Conservation (phyloP, 768 basidiomycete genomes). For the Auriscalpium vulgare region DNA sequence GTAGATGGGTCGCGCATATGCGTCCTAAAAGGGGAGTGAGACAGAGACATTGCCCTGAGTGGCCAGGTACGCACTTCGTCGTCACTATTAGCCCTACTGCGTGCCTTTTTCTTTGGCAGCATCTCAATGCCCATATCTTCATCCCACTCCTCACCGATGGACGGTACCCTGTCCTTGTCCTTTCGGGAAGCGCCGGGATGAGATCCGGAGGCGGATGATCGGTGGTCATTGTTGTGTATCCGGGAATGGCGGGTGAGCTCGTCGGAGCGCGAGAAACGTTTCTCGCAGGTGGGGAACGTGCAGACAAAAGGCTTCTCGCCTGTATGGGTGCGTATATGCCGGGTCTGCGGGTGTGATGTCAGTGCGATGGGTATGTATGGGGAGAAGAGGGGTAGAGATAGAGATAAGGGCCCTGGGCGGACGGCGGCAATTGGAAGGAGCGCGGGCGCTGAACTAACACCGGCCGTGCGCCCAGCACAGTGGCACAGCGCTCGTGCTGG, state of each 20-base stretch:
- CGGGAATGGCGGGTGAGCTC: constrained; percentile 94
- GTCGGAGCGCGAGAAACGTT: constrained; percentile 96
- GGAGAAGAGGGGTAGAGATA: neutral
- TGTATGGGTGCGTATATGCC: constrained; percentile 96
- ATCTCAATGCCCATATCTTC: constrained; percentile 4
- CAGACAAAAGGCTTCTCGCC: constrained; percentile 97
- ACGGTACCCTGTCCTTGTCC: neutral
- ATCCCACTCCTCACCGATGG: constrained; percentile 10
- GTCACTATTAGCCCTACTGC: constrained; percentile 72
- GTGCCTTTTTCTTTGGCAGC: constrained; percentile 40
- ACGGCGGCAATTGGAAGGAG: too few relatives aligned
- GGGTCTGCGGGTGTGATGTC: constrained; percentile 53
- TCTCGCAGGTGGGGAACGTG: constrained; percentile 90
- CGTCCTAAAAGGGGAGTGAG: constrained; percentile 8
- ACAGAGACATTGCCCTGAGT: neutral
- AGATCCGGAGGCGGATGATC: constrained; percentile 1
- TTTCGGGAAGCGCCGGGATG: constrained; percentile 2
- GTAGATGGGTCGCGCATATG: constrained; percentile 32
- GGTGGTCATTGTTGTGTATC: constrained; percentile 68
- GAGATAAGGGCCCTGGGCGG: neutral
- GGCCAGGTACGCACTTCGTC: constrained; percentile 61
- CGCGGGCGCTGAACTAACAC: neutral
- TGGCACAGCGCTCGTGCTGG: too few relatives aligned
- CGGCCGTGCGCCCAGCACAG: neutral
- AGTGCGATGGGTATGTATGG: neutral